Conservation (phyloP, 2,329 filamentous ascomycete genomes). For the Claviceps sp. region DNA sequence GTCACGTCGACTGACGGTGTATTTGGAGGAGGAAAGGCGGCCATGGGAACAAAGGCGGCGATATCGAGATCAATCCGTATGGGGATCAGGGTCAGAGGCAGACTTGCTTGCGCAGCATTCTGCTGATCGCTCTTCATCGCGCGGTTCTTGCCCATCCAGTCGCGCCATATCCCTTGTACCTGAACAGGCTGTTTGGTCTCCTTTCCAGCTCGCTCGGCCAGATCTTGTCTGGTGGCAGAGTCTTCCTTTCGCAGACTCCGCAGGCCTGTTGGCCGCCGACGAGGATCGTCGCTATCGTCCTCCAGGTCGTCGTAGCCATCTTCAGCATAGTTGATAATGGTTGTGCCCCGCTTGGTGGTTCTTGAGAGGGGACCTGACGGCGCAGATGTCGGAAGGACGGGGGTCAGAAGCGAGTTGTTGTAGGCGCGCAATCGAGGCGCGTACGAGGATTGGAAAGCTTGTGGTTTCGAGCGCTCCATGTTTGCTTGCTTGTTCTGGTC, state of each 20-base stretch:
- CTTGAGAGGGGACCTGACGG: conserved; percentile 55
- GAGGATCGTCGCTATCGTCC: conserved; percentile 60
- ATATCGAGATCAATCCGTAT: conserved; percentile 95
- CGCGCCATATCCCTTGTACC: conserved; percentile 81
- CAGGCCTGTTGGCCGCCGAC: conserved; percentile 70
- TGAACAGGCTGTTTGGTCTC: conserved; percentile 68
- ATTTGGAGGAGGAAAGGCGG: conserved; percentile 50
- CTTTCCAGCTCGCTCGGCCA: conserved; percentile 68
- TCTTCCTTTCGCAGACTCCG: conserved; percentile 74
- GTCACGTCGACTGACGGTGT: conserved; percentile 54
- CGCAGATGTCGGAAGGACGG: conserved; percentile 55
- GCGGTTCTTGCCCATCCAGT: conserved; percentile 77
- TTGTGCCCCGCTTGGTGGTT: conserved; percentile 94
- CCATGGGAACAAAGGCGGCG: conserved; percentile 56
- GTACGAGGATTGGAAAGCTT: conserved; percentile 84
- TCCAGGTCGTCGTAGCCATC: conserved; percentile 78
- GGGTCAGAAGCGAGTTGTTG: conserved; percentile 81
- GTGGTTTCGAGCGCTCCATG: conserved; percentile 48
- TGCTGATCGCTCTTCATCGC: conserved; percentile 43
- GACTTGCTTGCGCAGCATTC: conserved; percentile 51
- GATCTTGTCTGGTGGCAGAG: conserved; percentile 44
- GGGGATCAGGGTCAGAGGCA: conserved; percentile 83
- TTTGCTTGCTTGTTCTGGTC: conserved; percentile 7
- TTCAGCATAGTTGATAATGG: conserved; percentile 94
- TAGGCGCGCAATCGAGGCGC: conserved; percentile 82